These are phyloP conservation scores for Colletotrichum horii DNA, from an alignment of 2,329 filamentous ascomycete species.

Conservation along the genomic window DNA sequence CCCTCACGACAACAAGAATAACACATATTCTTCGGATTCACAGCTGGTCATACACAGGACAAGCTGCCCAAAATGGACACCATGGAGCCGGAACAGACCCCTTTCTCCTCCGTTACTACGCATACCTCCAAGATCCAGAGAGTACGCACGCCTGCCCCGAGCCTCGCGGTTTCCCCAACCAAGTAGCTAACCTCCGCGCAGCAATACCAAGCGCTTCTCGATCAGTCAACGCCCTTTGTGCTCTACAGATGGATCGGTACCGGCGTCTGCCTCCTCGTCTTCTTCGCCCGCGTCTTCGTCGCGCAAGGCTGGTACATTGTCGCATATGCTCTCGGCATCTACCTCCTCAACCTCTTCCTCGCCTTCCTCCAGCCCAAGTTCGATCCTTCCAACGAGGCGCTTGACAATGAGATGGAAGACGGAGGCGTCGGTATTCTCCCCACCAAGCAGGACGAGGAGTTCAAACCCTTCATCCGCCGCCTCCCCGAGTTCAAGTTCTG, in stretches of 20 bases:
- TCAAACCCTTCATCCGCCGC: slow-evolving; percentile 93
- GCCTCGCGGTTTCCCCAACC: not conserved
- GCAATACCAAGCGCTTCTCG: slow-evolving; percentile 94
- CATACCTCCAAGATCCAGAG: slow-evolving; percentile 79
- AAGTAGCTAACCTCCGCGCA: slow-evolving; percentile 42
- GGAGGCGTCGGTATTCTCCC: slow-evolving; percentile 82
- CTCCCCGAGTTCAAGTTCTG: slow-evolving; percentile 99
- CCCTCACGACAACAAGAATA: not conserved
- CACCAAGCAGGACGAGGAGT: slow-evolving; percentile 96
- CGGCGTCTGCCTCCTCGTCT: slow-evolving; percentile 74
- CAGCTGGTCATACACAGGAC: not conserved
- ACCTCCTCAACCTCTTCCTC: slow-evolving; percentile 98
- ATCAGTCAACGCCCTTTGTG: slow-evolving; percentile 89
- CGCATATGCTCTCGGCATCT: slow-evolving; percentile 96
- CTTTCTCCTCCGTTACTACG: slow-evolving; percentile 86
- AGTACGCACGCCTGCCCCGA: slow-evolving; percentile 54
- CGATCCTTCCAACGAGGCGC: slow-evolving; percentile 88
- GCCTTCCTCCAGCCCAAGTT: slow-evolving; percentile 99
- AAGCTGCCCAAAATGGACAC: slow-evolving; percentile 72
- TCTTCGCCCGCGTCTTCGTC: slow-evolving; percentile 87
- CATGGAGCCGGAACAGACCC: slow-evolving; percentile 85
- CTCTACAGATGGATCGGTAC: slow-evolving; percentile 91
- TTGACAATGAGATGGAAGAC: slow-evolving; percentile 96
- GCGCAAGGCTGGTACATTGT: slow-evolving; percentile 99
- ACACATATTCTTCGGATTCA: not conserved